A percentile compares a stretch with the other conserved stretches of the same genome.
phyloP scores from a whole-genome alignment of 176 grass and related monocot genomes.

The Puya raimondii region DNA sequence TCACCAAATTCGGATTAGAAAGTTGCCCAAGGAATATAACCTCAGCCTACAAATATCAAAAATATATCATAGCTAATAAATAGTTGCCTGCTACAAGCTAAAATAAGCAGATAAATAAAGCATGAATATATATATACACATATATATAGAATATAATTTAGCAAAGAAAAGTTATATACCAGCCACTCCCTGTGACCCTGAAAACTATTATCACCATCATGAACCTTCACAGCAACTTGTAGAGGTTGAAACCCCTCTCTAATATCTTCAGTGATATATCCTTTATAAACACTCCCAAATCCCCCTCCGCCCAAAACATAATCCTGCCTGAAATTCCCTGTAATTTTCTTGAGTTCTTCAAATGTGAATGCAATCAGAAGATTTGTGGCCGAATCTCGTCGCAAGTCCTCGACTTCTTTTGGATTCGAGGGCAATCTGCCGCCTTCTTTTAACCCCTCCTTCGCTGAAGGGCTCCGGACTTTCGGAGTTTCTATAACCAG shows the following conservation, averaged over 20 bases:
- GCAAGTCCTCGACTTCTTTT: constrained; percentile 59
- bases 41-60: constrained; percentile 45
- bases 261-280: constrained; percentile 34
- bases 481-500: constrained; percentile 43
- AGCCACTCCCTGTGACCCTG: constrained; percentile 90
- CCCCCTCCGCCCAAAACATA: constrained; percentile 60
- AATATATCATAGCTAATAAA: not conserved
- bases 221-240: constrained; percentile 67
- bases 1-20: constrained; percentile 66
- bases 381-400: constrained; percentile 31
- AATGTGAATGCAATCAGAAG: constrained; percentile 62
- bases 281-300: constrained; percentile 82
- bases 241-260: constrained; percentile 27
- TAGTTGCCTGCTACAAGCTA: not conserved
- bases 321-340: constrained; percentile 54
- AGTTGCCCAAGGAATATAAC: constrained; percentile 79
- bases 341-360: constrained; percentile 42
- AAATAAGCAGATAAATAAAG: constrained; percentile 12
- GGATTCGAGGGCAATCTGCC: constrained; percentile 53
- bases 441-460: constrained; percentile 38
- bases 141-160: not conserved
- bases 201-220: constrained; percentile 88
- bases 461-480: constrained; percentile 45
- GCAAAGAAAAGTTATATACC: constrained; percentile 28
- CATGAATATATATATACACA: too few species aligned